Base-by-base conservation (phyloP, 2,329 filamentous ascomycete species). In the Phialemoniopsis sp. region DNA sequence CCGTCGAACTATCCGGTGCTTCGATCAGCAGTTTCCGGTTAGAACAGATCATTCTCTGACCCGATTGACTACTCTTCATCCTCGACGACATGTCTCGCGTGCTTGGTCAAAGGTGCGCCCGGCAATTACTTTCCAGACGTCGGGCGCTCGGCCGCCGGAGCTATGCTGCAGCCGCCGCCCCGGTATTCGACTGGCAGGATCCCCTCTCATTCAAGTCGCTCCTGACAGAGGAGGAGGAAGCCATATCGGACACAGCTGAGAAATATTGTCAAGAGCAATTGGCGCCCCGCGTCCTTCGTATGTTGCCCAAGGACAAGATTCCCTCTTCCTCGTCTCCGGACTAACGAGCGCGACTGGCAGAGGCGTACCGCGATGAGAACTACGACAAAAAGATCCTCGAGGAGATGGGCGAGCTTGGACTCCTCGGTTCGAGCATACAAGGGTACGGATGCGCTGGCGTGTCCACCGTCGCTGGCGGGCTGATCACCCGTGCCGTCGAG, bases 201-300 rank as follows among this genome's bases (percentile, higher is more conserved):
- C 90, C 93, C 15, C 71, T 98, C 42, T 76, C 75, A 18, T 73
- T 83, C 29, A 82, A 80, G 54, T 85, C 80, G 55, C 67, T 95
- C 33, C 77, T 89, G 54, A 95, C 89, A 1, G 87, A 95, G 49
- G 93, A 98, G 44, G 93, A 98, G 63, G 59, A 88, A 48, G 89
- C 90, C 13, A 91, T 98, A 49, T 76, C 85, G 32, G 89, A 96
- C 54, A 95, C 89, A 6, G 91, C 91, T 28, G 87, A 95, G 63
- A 78, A 87, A 45, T 98, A 97, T 58, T 97, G 90, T 59, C 91
- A 97, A 63, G 90, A 97, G 60, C 79, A 80, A 44, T 73, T 98
- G 67, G 70, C 87, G 32, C 93, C 93, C 37, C 76, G 91, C 47
- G 85, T 98, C 37, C 73, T 96, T 43, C 84, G 90, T 95, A 73